Percentiles rank a stretch among this genome's conserved stretches.
These are phyloP conservation scores for Pholiota molesta DNA, from an alignment of 768 basidiomycete species.

Conservation along the genomic window DNA sequence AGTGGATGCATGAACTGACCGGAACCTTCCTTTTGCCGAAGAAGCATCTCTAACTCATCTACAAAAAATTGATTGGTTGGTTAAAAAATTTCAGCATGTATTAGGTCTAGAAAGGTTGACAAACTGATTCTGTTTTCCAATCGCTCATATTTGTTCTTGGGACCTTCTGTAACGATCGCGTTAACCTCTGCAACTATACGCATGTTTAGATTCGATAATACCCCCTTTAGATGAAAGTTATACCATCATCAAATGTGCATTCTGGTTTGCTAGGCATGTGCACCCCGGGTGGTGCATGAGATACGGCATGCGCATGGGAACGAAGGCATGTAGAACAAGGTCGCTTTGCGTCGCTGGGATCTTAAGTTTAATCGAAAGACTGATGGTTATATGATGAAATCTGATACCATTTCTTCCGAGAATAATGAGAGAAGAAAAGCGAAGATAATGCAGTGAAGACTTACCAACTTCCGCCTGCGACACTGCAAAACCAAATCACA, in stretches of 20 bases:
- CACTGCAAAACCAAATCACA: slow-evolving; percentile 41
- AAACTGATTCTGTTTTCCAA: slow-evolving; percentile 71
- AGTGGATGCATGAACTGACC: slow-evolving; percentile 8
- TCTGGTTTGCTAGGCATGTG: slow-evolving; percentile 59
- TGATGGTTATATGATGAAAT: neutral
- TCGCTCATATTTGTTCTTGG: slow-evolving; percentile 63
- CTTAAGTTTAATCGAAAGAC: slow-evolving; percentile 6
- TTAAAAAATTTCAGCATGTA: neutral
- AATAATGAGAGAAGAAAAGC: slow-evolving; percentile 11
- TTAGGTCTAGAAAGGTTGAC: slow-evolving; percentile 26
- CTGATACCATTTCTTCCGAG: slow-evolving; percentile 61
- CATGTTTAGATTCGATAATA: neutral
- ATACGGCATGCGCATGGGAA: slow-evolving; percentile 70
- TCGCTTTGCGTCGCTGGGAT: slow-evolving; percentile 66
- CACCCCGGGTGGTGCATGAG: slow-evolving; percentile 61
- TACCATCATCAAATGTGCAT: slow-evolving; percentile 80
- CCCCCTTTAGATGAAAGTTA: neutral
- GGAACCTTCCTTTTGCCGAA: slow-evolving; percentile 57
- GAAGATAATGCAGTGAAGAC: slow-evolving; percentile 24
- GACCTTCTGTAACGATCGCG: slow-evolving; percentile 44
- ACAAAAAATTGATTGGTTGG: slow-evolving; percentile 7
- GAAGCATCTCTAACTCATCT: slow-evolving; percentile 73
- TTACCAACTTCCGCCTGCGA: slow-evolving; percentile 71
- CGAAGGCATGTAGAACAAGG: slow-evolving; percentile 80
- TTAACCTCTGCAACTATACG: slow-evolving; percentile 44